phyloP scores from a whole-genome alignment of 345 rosid species.

The Eucalyptus curtisii region DNA sequence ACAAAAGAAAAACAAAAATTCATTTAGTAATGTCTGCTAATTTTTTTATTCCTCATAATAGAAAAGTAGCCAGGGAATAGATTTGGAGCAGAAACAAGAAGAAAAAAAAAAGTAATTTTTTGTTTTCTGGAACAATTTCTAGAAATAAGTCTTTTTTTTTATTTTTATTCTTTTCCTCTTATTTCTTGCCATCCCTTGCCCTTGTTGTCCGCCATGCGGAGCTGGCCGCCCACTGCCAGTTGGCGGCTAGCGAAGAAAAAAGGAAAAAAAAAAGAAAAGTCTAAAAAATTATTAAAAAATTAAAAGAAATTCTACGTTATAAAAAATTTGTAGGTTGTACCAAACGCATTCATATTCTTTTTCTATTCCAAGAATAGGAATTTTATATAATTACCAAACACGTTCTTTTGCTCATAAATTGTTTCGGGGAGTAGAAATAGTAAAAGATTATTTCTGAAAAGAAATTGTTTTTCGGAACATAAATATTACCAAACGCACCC shows the following conservation, averaged over 20 bases:
- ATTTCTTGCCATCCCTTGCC: too few species aligned
- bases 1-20: fast-evolving
- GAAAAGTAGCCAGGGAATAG: fast-evolving
- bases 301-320: fast-evolving
- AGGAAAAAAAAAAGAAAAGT: too few species aligned
- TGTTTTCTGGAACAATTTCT: too few species aligned
- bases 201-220: too few species aligned
- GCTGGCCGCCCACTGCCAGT: fast-evolving
- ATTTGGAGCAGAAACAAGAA: fast-evolving
- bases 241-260: fast-evolving
- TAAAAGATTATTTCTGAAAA: too few species aligned
- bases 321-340: fast-evolving
- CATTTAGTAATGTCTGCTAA: fast-evolving
- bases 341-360: fast-evolving
- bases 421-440: fast-evolving
- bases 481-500: fast-evolving
- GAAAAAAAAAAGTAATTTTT: too few species aligned
- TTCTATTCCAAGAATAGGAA: fast-evolving
- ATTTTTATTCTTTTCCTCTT: too few species aligned
- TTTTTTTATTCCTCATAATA: fast-evolving
- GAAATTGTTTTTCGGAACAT: fast-evolving
- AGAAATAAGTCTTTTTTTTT: too few species aligned
- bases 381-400: fast-evolving
- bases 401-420: fast-evolving
- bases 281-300: too few species aligned